These are phyloP conservation scores for Paramyrothecium roridum DNA, from an alignment of 2,329 filamentous ascomycete genomes.

Conservation along the genomic window DNA sequence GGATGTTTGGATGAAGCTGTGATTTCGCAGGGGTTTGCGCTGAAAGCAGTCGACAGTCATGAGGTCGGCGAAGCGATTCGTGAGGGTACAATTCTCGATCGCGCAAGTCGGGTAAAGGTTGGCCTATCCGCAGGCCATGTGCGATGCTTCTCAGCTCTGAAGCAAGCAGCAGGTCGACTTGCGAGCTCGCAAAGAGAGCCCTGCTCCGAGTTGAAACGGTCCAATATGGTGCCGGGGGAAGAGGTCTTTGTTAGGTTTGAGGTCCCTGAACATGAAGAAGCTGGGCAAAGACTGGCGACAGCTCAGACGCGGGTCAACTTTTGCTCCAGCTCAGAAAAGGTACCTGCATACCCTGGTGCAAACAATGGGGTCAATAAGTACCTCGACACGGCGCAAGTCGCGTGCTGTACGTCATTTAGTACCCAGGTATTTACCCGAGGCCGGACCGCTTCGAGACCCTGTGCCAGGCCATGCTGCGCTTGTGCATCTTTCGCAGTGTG, in stretches of 20 bases:
- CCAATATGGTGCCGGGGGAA: too few relatives aligned
- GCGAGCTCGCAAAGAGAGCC: not conserved
- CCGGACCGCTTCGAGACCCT: not conserved
- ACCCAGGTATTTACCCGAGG: not conserved
- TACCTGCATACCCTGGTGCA: not conserved
- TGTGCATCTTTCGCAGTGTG: not conserved
- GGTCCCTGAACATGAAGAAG: not conserved
- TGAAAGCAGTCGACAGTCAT: not conserved
- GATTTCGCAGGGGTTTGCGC: constrained; percentile 2
- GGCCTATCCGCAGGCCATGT: not conserved
- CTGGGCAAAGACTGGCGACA: not conserved
- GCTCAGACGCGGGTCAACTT: not conserved
- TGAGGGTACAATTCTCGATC: not conserved
- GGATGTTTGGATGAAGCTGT: not conserved
- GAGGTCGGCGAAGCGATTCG: not conserved
- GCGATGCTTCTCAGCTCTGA: not conserved
- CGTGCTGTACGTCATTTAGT: not conserved
- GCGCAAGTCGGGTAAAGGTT: not conserved
- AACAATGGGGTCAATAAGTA: not conserved
- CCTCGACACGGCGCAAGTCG: not conserved
- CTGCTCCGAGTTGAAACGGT: too few relatives aligned
- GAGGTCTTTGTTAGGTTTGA: not conserved
- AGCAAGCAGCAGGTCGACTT: not conserved
- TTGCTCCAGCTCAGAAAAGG: not conserved
- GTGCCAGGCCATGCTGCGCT: not conserved